These are phyloP conservation scores for Leccinum uliginosum DNA, from an alignment of 768 basidiomycete genomes.

Conservation along the genomic window DNA sequence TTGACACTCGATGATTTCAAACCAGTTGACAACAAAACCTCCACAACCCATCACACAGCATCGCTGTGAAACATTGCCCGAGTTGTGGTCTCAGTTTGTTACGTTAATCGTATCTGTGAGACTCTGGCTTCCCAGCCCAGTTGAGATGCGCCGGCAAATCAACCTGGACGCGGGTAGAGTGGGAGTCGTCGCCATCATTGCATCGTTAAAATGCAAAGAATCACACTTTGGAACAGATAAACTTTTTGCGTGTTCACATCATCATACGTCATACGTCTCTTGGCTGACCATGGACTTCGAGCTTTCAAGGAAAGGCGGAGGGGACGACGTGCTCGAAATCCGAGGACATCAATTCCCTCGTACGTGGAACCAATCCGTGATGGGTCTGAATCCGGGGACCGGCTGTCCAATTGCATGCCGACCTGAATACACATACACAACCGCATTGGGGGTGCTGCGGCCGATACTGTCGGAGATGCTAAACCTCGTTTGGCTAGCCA, in stretches of 20 bases:
- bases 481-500: slow-evolving; percentile 4
- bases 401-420: neutral
- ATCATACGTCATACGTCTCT: slow-evolving; percentile 3
- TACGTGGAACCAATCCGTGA: neutral
- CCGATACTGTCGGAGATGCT: slow-evolving; percentile 16
- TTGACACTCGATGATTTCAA: neutral
- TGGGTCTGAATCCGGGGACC: slow-evolving; percentile 1
- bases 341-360: neutral
- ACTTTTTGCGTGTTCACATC: slow-evolving; percentile 1
- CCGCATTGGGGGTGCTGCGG: slow-evolving; percentile 12
- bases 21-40: neutral
- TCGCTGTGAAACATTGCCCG: neutral
- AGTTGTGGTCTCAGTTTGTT: neutral
- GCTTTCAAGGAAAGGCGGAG: neutral
- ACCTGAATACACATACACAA: slow-evolving; percentile 1
- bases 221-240: neutral
- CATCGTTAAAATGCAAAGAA: neutral
- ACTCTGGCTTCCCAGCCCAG: neutral
- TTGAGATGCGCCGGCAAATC: slow-evolving; percentile 10
- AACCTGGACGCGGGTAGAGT: neutral
- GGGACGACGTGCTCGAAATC: neutral
- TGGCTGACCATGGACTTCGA: neutral
- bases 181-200: neutral
- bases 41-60: neutral
- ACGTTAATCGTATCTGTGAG: slow-evolving; percentile 9